Evolutionary conservation across 1,284 basidiomycete genomes (phyloP), one percentile per base, ranked within the genome.

Genomic region (Afroboletus lepidellus): DNA sequence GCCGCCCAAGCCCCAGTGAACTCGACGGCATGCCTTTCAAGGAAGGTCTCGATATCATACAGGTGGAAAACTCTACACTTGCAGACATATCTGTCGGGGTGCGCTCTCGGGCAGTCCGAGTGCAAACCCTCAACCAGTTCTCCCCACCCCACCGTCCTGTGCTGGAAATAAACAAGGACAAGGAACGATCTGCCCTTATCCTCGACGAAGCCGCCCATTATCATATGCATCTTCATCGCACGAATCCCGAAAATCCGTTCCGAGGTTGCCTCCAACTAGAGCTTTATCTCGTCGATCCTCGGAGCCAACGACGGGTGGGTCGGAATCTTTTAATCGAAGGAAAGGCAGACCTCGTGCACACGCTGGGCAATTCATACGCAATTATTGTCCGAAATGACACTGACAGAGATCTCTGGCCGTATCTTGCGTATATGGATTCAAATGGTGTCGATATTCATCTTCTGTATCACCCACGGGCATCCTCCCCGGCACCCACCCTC

Each of bases 341-440:
- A 18, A 67, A 65, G 38, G 72, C 72, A 25, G 61, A 75, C 38
- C 62, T 77, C 27, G 58, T 68, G 37, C 69, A 71, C 48, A 60
- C 67, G 43, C 58, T 57, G 48, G 64, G 69, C 32, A 56, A 69
- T 36, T 63, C 71, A 24, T 77, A 77, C 53, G 61, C 65, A 16
- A 63, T 78, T 49, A 65, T 72, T 32, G 55, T 78, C 30, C 67
- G 68, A 56, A 78, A 78, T 51, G 57, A 67, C 47, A 67, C 75
- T 8, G 68, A 72, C 57, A 57, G 56, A 46, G 74, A 76, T 56
- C 70, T 79, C 38, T 78, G 75, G 71, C 73, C 77, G 20, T 75
- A 73, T 55, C 69, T 77, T 37, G 76, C 75, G 4, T 77, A 73
- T 62, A 76, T 78, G 72, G 74, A 77, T 53, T 65, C 71, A 5